phyloP scores from a whole-genome alignment of 163 green algal genomes.

The Scenedesmus sp. region DNA sequence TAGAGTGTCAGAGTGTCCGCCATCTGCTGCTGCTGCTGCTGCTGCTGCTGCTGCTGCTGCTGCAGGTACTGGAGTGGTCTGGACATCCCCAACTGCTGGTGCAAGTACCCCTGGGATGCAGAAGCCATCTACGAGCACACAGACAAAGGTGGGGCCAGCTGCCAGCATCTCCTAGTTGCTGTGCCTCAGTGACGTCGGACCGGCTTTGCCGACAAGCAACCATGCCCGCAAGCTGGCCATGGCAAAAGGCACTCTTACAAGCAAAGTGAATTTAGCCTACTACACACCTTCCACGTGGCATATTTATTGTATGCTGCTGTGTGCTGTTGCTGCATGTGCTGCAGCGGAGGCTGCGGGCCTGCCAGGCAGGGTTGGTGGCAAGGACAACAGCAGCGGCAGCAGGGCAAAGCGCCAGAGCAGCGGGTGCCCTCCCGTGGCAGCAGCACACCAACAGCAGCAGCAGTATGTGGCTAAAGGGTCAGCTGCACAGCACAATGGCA shows the following conservation, averaged over 20 bases:
- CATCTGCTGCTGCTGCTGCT: too few species aligned
- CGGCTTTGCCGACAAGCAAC: too few species aligned
- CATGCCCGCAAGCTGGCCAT: too few species aligned
- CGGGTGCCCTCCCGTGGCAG: background rate
- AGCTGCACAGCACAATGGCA: background rate
- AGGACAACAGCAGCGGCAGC: background rate
- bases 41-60: background rate
- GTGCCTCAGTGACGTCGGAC: background rate
- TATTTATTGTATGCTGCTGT: too few species aligned
- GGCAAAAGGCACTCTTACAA: too few species aligned
- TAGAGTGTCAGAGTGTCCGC: too few species aligned
- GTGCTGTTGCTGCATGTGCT: background rate
- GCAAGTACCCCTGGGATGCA: slow-evolving; percentile 25
- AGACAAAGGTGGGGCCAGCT: background rate
- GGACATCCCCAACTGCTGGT: slow-evolving; percentile 38
- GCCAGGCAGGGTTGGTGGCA: background rate
- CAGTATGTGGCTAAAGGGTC: background rate
- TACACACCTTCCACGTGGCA: too few species aligned
- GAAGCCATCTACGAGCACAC: background rate
- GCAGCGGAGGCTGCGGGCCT: background rate
- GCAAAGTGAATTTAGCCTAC: too few species aligned
- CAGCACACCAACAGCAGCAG: background rate
- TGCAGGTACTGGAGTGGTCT: slow-evolving; percentile 18
- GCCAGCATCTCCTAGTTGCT: background rate
- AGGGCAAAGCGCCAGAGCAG: slow-evolving; percentile 1